Conservation (phyloP, 2,329 filamentous ascomycete genomes). For the Stachybotrys echinatus region DNA sequence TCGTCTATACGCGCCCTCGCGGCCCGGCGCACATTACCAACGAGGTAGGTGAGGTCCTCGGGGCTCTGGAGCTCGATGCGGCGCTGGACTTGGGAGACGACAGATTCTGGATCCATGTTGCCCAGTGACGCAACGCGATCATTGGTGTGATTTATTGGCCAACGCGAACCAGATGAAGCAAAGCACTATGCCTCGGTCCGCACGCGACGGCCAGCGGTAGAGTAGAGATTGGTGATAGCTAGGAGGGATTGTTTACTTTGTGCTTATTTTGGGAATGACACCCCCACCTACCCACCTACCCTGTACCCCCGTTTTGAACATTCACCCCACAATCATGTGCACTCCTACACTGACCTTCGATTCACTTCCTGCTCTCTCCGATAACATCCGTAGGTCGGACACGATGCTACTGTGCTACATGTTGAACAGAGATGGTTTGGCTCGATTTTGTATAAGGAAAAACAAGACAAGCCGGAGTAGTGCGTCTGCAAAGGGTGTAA, state of each 20-base stretch:
- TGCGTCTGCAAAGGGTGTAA: too few relatives aligned
- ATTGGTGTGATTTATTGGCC: too few relatives aligned
- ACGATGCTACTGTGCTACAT: too few relatives aligned
- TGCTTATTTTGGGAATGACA: not conserved
- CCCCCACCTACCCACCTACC: not conserved
- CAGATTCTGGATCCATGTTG: slow-evolving; percentile 29
- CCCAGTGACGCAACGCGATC: too few relatives aligned
- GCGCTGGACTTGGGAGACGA: slow-evolving; percentile 48
- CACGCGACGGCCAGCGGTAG: not conserved
- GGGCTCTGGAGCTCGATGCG: slow-evolving; percentile 77
- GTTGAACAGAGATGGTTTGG: too few relatives aligned
- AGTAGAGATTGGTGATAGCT: not conserved
- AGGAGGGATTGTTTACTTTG: not conserved
- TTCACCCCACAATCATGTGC: not conserved
- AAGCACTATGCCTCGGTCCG: too few relatives aligned
- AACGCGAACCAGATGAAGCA: too few relatives aligned
- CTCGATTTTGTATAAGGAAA: too few relatives aligned
- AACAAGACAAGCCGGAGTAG: too few relatives aligned
- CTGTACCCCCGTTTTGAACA: not conserved
- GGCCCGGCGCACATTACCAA: slow-evolving; percentile 62
- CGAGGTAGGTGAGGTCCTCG: slow-evolving; percentile 66
- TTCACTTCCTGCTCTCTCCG: too few relatives aligned
- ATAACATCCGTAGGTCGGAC: too few relatives aligned
- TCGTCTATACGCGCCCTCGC: slow-evolving; percentile 63
- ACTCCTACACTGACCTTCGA: not conserved